Evolutionary conservation across 495 filamentous ascomycete species (phyloP), one percentile per base, ranked within the genome.

Genomic region (Eremomyces bilateralis): DNA sequence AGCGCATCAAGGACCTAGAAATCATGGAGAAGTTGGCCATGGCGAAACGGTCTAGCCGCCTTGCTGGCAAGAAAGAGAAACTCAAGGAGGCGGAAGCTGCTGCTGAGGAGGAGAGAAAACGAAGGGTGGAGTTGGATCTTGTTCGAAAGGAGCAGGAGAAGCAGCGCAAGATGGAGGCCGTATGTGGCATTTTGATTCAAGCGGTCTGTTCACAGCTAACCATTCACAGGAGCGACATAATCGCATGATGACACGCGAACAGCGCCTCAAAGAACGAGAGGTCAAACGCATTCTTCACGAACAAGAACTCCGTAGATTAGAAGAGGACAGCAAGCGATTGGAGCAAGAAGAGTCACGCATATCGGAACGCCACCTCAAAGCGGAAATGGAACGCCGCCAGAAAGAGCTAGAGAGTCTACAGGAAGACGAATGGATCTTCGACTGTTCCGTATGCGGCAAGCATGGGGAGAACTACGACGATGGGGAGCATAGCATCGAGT

Each of bases 401-500:
- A 72, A 71, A 54, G 76, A 72, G 21, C 53, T 92, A 21, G 65
- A 74, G 33, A 68, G 78, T 33, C 59, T 90, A 13, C 63, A 65
- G 1, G 69, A 83, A 45, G 80, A 82, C 10, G 69, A 85, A 34
- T 94, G 88, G 88, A 64, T 81, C 20, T 95, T 97, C 48, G 88
- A 95, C 48, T 97, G 88, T 53, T 62, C 68, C 18, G 65, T 76
- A 11, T 97, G 88, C 53, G 82, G 82, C 18, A 66, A 77, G 19
- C 73, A 92, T 52, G 85, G 88, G 27, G 73, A 88, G 45, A 74
- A 91, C 5, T 32, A 74, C 67, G 85, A 94, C 43, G 88, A 94
- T 45, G 88, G 88, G 31, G 73, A 78, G 1, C 80, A 91, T 51
- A 92, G 79, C 49, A 69, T 97, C 38, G 76, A 83, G n/a, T 97